Evolutionary conservation across 2,329 filamentous ascomycete species (phyloP).

Genomic region (Aspergillus melleus): DNA sequence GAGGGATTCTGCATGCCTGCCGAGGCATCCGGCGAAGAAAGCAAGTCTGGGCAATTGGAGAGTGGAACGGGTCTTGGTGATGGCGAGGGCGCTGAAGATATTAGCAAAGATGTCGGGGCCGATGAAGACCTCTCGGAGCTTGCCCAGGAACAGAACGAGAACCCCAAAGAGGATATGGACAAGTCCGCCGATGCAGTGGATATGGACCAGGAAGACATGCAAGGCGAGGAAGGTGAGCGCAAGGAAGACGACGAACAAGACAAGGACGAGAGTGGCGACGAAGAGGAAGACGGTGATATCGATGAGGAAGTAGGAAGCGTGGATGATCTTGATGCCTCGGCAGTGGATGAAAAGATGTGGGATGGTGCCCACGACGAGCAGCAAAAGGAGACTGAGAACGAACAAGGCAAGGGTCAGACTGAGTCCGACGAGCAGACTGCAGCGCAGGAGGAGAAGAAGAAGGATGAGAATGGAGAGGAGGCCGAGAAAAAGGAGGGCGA

Average conservation of each 20-base stretch:
- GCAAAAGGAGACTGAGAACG: constrained; percentile 70
- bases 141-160: constrained; percentile 71
- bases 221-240: constrained; percentile 74
- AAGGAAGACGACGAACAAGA: constrained; percentile 47
- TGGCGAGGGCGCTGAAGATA: constrained; percentile 92
- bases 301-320: constrained; percentile 91
- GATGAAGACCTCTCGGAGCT: constrained; percentile 92
- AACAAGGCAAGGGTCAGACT: constrained; percentile 56
- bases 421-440: constrained; percentile 60
- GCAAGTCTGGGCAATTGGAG: constrained; percentile 77
- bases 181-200: constrained; percentile 50
- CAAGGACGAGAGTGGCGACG: constrained; percentile 62
- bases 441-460: constrained; percentile 48
- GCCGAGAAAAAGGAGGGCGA: constrained; percentile 58
- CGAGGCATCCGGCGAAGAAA: constrained; percentile 72
- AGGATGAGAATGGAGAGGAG: constrained; percentile 47
- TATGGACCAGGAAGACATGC: constrained; percentile 80
- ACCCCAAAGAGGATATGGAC: constrained; percentile 49
- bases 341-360: constrained; percentile 99
- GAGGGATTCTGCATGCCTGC: constrained; percentile 90
- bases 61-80: constrained; percentile 91
- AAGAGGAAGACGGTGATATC: constrained; percentile 64
- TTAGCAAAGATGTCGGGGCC: constrained; percentile 92
- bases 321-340: constrained; percentile 82
- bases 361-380: constrained; percentile 75